Base-by-base conservation (phyloP, 2,329 filamentous ascomycete genomes). In the Paraphoma sp. region DNA sequence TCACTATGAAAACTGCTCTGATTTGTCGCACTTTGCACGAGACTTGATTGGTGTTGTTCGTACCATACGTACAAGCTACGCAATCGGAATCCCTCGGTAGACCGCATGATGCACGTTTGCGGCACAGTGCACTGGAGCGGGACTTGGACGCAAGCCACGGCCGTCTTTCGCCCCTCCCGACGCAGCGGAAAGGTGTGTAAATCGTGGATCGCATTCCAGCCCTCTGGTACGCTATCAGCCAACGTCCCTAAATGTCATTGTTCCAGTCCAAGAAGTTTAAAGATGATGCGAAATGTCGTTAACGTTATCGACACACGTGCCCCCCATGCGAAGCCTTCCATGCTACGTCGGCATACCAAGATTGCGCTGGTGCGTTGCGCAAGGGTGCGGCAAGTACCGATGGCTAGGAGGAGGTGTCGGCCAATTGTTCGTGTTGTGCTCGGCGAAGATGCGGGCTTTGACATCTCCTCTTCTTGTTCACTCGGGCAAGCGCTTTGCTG, bases 381-480 rank as follows among this genome's bases (percentile, higher is more conserved):
- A 49, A 49, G 47, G 47, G 47, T 40, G 16, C 47, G 47, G 47
- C 47, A 49, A 49, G 36, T 49, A 42, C 47, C 47, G 47, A 23
- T n/a, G 10, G 28, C 44, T 33, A n/a, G 8, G 40, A n/a, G 40
- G n/a, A 17, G 17, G n/a, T 8, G 28, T 23, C 29, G 40, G 48
- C 48, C n/a, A 44, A 45, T 45, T 51, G 48, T 44, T 31, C 28
- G n/a, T 44, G 41, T 23, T 40, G 38, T 6, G 8, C 18, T 43
- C 48, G 48, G 40, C 48, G 38, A 29, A 51, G 11, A 45, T 45
- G 41, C 41, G 49, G 49, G 30, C 12, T 17, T 16, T 33, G 33
- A 33, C 17, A 41, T 36, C 41, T 14, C 16, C 33, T 28, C 48
- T 6, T 30, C 44, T 23, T 45, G 28, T 28, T 30, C 6, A 1